phyloP scores from a whole-genome alignment of 1,139 yeast genomes.

The Pichia sp. region DNA sequence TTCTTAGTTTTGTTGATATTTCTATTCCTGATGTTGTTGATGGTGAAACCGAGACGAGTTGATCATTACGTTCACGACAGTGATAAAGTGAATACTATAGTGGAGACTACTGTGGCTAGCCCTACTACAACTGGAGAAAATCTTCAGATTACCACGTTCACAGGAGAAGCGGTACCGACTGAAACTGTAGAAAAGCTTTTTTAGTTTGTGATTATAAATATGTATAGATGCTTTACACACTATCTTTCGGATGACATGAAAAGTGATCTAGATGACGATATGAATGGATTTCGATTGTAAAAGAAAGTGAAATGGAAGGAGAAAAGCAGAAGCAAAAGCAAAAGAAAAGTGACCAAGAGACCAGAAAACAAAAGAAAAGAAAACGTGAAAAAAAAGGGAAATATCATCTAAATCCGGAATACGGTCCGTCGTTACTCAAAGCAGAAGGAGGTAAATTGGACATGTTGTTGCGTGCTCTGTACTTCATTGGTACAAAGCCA shows the following conservation, averaged over 20 bases:
- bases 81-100: not conserved
- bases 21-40: slow-evolving; percentile 64
- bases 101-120: not conserved
- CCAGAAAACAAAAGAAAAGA: not conserved
- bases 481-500: slow-evolving; percentile 14
- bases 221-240: not conserved
- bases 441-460: slow-evolving; percentile 16
- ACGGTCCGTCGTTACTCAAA: slow-evolving; percentile 26
- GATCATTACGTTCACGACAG: slow-evolving; percentile 19
- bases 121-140: not conserved
- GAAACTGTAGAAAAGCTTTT: not conserved
- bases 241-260: not conserved
- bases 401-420: slow-evolving; percentile 23
- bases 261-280: not conserved
- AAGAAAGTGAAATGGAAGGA: not conserved
- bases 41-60: slow-evolving; percentile 55
- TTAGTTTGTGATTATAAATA: not conserved
- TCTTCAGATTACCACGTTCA: not conserved
- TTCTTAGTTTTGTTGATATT: slow-evolving; percentile 67
- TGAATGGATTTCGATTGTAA: not conserved
- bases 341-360: slow-evolving; percentile 1
- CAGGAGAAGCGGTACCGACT: not conserved
- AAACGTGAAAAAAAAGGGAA: slow-evolving; percentile 3
- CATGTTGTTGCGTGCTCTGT: slow-evolving; percentile 8
- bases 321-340: not conserved